Evolutionary conservation across 106 monocot genomes (phyloP).

Genomic region (Agapanthus africanus): DNA sequence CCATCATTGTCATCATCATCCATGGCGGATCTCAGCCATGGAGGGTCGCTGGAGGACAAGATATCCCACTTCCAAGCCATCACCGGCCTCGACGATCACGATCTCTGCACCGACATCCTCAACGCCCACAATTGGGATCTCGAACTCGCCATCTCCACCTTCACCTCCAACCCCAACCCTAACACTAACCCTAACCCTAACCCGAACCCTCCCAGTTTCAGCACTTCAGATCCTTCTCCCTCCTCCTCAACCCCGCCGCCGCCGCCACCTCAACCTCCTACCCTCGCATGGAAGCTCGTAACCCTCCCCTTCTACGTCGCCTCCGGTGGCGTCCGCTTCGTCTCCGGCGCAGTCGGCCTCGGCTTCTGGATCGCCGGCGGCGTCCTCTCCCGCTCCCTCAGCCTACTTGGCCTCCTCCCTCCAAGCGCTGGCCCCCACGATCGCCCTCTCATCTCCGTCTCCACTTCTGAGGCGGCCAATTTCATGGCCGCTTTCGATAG

Average conservation of each 20-base stretch:
- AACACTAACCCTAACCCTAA: not conserved
- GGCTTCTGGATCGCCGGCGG: conserved; percentile 69
- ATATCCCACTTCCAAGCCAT: conserved; percentile 83
- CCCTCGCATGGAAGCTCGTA: conserved; percentile 72
- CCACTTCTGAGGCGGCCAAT: conserved; percentile 64
- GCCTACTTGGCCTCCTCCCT: conserved; percentile 36
- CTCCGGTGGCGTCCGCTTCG: conserved; percentile 50
- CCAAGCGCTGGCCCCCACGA: not conserved
- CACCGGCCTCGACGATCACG: conserved; percentile 72
- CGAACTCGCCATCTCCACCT: conserved; percentile 81
- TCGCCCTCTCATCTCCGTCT: conserved; percentile 9
- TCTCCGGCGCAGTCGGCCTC: conserved; percentile 53
- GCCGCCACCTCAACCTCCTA: conserved; percentile 20
- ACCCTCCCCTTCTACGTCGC: conserved; percentile 85
- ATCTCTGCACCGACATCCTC: conserved; percentile 86
- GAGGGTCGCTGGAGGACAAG: conserved; percentile 44
- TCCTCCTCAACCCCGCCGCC: not conserved
- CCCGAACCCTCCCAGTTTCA: not conserved
- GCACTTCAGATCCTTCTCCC: not conserved
- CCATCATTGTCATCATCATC: too few relatives aligned
- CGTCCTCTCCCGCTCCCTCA: conserved; percentile 65
- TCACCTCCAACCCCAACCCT: conserved; percentile 33
- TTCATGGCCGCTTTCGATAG: conserved; percentile 60
- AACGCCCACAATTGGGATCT: conserved; percentile 91
- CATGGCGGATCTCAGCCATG: conserved; percentile 5